Evolutionary conservation across 2,329 filamentous ascomycete species (phyloP), one percentile per base, ranked within the genome.

Genomic region (Alternaria arborescens): DNA sequence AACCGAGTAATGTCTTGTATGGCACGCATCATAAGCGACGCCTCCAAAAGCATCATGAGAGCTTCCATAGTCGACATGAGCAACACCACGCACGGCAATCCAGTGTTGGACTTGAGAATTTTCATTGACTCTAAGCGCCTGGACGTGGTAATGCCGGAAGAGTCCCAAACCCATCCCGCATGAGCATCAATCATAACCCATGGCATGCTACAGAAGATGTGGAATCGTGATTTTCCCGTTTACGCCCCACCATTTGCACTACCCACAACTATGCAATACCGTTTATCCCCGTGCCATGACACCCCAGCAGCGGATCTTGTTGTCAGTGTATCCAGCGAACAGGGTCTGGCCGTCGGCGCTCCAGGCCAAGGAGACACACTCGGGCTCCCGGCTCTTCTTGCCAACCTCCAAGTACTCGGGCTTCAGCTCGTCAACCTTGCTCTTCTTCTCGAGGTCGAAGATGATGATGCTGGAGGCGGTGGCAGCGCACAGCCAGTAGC

Each of bases 401-500:
- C 94, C 92, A 82, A 93, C 91, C 82, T 93, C 88, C 80, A 93
- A 87, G 87, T 95, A 97, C 84, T 99, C 95, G 75, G 94, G 94
- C 91, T 97, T 97, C 84, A 99, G 90, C 90, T 98, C 95, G 79
- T 98, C 94, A 81, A 98, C 94, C 91, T 97, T 98, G 91, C 91
- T 96, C 94, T 99, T 99, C 94, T 99, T 99, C 93, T 99, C 95
- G 76, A 99, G 90, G 81, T 99, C 95, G 87, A 99, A 99, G 89
- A 99, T 98, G 89, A 97, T 97, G 89, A 99, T 98, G 89, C 89
- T 93, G 86, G 89, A 92, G 81, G 93, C 88, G 70, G 95, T 99
- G 82, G 95, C 95, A 81, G 95, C 95, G 89, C 95, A 99, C 77
- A 99, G 91, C 95, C 95, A 99, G 93, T 99, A 99, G 84, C 95